Evolutionary conservation across 208 protist species (phyloP).

Genomic region (Crithidia mellificae): DNA sequence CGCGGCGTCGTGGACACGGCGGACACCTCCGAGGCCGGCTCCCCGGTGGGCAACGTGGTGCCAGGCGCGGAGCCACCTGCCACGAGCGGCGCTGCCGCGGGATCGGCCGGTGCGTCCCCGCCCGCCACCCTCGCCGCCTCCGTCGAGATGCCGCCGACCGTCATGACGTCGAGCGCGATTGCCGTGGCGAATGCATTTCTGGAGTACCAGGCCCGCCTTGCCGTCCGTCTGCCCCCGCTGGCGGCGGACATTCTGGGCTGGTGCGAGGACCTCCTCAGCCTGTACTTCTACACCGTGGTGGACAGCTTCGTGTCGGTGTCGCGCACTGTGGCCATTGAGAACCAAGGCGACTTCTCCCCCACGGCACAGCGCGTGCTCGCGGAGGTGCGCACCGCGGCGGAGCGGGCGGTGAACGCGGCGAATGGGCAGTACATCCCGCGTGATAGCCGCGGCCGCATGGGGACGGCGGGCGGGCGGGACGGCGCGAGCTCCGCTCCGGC

Average conservation of each 20-base stretch:
- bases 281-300: conserved; percentile 81
- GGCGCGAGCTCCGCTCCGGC: background rate
- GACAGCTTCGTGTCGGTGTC: conserved; percentile 90
- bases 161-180: conserved; percentile 61
- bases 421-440: conserved; percentile 35
- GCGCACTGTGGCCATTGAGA: conserved; percentile 62
- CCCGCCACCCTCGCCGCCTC: conserved; percentile 27
- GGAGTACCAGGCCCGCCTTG: conserved; percentile 78
- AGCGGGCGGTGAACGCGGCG: conserved; percentile 42
- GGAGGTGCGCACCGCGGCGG: conserved; percentile 48
- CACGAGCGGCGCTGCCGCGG: background rate
- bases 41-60: conserved; percentile 19
- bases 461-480: conserved; percentile 4
- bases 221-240: conserved; percentile 73
- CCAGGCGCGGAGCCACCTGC: conserved; percentile 6
- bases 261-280: conserved; percentile 64
- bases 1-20: background rate
- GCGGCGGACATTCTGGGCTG: conserved; percentile 69
- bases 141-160: conserved; percentile 37
- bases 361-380: conserved; percentile 45
- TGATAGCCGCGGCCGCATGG: conserved; percentile 13
- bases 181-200: conserved; percentile 64
- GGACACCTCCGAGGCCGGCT: background rate
- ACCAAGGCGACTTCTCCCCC: conserved; percentile 70
- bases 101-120: background rate